Conservation (phyloP, 306 rosid genomes). For the Morella rubra region DNA sequence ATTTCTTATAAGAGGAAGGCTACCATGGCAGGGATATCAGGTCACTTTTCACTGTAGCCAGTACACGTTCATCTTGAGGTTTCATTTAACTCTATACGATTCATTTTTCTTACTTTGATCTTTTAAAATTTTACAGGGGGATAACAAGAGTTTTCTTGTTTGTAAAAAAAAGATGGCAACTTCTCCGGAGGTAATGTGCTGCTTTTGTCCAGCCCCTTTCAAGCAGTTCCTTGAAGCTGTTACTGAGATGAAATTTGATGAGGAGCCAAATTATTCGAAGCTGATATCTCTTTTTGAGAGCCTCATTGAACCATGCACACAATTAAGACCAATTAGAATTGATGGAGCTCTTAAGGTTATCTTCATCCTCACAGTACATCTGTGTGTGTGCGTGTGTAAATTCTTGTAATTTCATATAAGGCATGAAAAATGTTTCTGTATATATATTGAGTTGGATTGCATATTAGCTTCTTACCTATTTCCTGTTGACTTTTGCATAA, state of each 20-base stretch:
- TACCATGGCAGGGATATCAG: slow-evolving; percentile 99
- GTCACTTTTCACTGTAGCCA: slow-evolving; percentile 34
- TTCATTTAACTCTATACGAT: slow-evolving; percentile 18
- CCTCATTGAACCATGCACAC: slow-evolving; percentile 73
- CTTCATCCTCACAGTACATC: not conserved
- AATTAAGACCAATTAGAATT: slow-evolving; percentile 76
- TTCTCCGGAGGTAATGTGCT: slow-evolving; percentile 89
- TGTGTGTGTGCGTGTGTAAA: not conserved
- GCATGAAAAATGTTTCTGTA: not conserved
- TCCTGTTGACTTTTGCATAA: slow-evolving; percentile 14
- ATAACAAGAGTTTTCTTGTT: slow-evolving; percentile 92
- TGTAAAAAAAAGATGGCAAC: slow-evolving; percentile 94
- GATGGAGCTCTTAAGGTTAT: slow-evolving; percentile 93
- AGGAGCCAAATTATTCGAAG: slow-evolving; percentile 89
- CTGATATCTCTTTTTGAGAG: slow-evolving; percentile 78
- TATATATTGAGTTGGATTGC: slow-evolving; percentile 5
- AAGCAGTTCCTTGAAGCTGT: slow-evolving; percentile 88
- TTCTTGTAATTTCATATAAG: not conserved
- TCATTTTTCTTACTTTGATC: not conserved
- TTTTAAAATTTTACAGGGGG: slow-evolving; percentile 61
- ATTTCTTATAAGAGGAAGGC: slow-evolving; percentile 88
- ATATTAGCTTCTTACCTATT: slow-evolving; percentile 19
- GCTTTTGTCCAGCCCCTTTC: slow-evolving; percentile 86
- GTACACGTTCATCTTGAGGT: slow-evolving; percentile 7
- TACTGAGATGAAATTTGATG: slow-evolving; percentile 84